A percentile compares a stretch with the other conserved stretches of the same genome.
These are phyloP conservation scores for Dothistroma pini DNA, from an alignment of 2,329 filamentous ascomycete genomes.

Conservation along the genomic window DNA sequence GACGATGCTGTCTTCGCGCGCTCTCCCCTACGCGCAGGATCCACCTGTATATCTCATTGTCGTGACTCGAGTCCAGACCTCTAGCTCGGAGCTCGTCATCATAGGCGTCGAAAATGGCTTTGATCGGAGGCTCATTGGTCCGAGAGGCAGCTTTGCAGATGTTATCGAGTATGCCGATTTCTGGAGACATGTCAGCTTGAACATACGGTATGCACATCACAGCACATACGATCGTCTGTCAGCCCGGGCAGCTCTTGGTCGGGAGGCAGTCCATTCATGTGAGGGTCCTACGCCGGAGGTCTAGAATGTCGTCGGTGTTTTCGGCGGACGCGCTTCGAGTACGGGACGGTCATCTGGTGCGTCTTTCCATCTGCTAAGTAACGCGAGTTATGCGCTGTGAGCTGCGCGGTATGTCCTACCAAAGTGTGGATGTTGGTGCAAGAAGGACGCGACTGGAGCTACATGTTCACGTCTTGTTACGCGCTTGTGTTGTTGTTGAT, in stretches of 20 bases:
- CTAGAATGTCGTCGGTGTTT: slow-evolving; percentile 20
- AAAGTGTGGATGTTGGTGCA: slow-evolving; percentile 1
- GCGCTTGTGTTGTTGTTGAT: slow-evolving; percentile 4
- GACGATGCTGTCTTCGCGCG: slow-evolving; percentile 24
- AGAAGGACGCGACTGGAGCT: slow-evolving; percentile 1
- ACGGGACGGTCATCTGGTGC: slow-evolving; percentile 34
- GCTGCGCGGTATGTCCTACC: slow-evolving; percentile 10
- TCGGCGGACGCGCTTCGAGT: slow-evolving; percentile 36
- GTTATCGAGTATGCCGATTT: slow-evolving; percentile 73
- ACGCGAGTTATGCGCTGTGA: slow-evolving; percentile 5
- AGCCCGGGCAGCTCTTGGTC: slow-evolving; percentile 39
- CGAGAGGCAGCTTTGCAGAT: slow-evolving; percentile 70
- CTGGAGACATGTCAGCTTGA: slow-evolving; percentile 33
- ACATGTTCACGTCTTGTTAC: slow-evolving; percentile 11
- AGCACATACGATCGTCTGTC: slow-evolving; percentile 39
- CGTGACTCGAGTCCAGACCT: slow-evolving; percentile 67
- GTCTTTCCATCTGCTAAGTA: slow-evolving; percentile 12
- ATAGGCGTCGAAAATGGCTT: slow-evolving; percentile 77
- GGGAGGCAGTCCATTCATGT: slow-evolving; percentile 32
- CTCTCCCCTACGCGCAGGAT: slow-evolving; percentile 70
- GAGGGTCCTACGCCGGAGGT: slow-evolving; percentile 3
- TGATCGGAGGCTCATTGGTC: slow-evolving; percentile 64
- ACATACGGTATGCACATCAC: not conserved
- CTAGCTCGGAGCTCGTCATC: slow-evolving; percentile 68
- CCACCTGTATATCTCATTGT: slow-evolving; percentile 72